Percentiles rank a stretch among this genome's conserved stretches.
These are phyloP conservation scores for Dimocarpus longan DNA, from an alignment of 345 rosid species.

Conservation along the genomic window DNA sequence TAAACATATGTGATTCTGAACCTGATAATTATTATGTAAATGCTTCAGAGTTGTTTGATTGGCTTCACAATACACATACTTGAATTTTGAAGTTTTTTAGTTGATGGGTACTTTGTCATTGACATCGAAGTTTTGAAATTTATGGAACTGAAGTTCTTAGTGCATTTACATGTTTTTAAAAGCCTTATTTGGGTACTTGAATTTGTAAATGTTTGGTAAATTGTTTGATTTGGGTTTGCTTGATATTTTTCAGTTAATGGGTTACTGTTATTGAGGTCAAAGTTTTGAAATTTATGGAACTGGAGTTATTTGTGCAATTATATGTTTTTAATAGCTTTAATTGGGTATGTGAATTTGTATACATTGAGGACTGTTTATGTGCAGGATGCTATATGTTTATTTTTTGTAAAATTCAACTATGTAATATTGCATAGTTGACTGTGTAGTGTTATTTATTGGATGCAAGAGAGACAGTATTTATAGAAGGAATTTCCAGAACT, in stretches of 20 bases:
- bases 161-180: neutral
- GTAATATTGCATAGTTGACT: too few relatives aligned
- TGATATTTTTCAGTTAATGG: neutral
- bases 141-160: neutral
- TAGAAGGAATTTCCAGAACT: conserved; percentile 87
- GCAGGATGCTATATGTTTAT: too few relatives aligned
- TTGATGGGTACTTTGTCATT: neutral
- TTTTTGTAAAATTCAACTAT: too few relatives aligned
- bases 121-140: neutral
- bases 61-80: neutral
- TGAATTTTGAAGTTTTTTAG: neutral
- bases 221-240: neutral
- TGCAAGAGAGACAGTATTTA: conserved; percentile 84
- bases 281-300: neutral
- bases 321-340: neutral
- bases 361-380: neutral
- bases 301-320: neutral
- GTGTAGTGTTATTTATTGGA: neutral
- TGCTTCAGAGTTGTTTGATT: too few relatives aligned
- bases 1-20: too few relatives aligned
- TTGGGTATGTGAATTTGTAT: too few relatives aligned
- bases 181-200: neutral
- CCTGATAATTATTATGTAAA: too few relatives aligned
- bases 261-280: neutral
- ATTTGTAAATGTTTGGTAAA: neutral